These are phyloP conservation scores for Fusarium caatingaense DNA, from an alignment of 2,329 filamentous ascomycete genomes.

Conservation along the genomic window DNA sequence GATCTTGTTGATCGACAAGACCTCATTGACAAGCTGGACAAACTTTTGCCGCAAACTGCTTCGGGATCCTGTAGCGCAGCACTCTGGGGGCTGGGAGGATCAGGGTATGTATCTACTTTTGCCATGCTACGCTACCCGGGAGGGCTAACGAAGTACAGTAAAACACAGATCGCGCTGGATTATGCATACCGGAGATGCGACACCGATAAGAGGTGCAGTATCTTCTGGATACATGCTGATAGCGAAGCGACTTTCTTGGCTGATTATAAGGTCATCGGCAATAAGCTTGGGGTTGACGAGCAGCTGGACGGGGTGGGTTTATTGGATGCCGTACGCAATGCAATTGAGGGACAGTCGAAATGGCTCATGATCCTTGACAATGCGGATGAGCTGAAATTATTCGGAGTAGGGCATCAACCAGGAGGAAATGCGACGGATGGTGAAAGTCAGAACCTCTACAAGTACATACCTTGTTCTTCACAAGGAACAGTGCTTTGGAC, in stretches of 20 bases:
- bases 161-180: slow-evolving; percentile 52
- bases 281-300: slow-evolving; percentile 37
- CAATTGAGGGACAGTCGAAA: slow-evolving; percentile 2
- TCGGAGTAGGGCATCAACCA: background rate
- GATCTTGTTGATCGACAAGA: slow-evolving; percentile 39
- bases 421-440: too few relatives aligned
- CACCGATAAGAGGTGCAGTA: slow-evolving; percentile 38
- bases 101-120: slow-evolving; percentile 38
- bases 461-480: background rate
- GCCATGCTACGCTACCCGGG: background rate
- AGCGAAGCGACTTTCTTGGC: slow-evolving; percentile 46
- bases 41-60: slow-evolving; percentile 27
- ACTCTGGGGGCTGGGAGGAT: slow-evolving; percentile 46
- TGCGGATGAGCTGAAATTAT: slow-evolving; percentile 8
- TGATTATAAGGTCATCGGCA: slow-evolving; percentile 48
- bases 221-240: slow-evolving; percentile 53
- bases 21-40: slow-evolving; percentile 35
- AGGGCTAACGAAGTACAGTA: slow-evolving; percentile 34
- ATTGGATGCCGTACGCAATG: background rate
- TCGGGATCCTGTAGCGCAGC: slow-evolving; percentile 35
- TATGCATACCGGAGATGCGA: slow-evolving; percentile 47
- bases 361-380: slow-evolving; percentile 26
- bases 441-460: fast-evolving
- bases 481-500: background rate
- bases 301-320: slow-evolving; percentile 41